Evolutionary conservation across 1,139 yeast species (phyloP), one percentile per base, ranked within the genome.

Genomic region (Taphrina sp.): DNA sequence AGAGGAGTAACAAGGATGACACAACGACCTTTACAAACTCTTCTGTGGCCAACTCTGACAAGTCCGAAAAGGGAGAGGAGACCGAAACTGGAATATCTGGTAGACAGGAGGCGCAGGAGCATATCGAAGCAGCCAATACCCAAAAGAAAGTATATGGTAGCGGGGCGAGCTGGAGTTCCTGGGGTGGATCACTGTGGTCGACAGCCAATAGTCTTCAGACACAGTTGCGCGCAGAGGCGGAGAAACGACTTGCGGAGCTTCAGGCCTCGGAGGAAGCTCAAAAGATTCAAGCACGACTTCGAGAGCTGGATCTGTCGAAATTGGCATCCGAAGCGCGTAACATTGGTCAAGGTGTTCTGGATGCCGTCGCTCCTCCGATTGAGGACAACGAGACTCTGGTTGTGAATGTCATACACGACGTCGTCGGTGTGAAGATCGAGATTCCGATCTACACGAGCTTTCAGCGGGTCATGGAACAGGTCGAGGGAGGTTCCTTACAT

Each of bases 401-500:
- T 60, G 83, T 88, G 58, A 87, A 84, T 64, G 79, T 92, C 39
- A 83, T 87, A 55, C 94, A 89, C 67, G 98, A 92, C 69, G 76
- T 90, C 71, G 79, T 79, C 33, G 89, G 92, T 67, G 74, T 80
- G 24, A 76, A 80, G 61, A 75, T 90, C 63, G 85, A 85, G 61
- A 74, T 76, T 54, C 74, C 82, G 61, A 81, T 87, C 16, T 78
- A 80, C 62, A 74, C 76, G 49, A 86, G 83, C 62, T 92, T 92
- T 69, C 82, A 81, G 64, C 76, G 77, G 57, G 96, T 88, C n/a
- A 82, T 89, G 83, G 78, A 78, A 61, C 96, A 90, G 69, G 96
- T 90, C 14, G 96, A 90, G 67, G 39, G 46, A 29, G 52, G 96
- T 5, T 33, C 44, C 20, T 22, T 49, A 20, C 14, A 34, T 14